Conservation (phyloP, 768 basidiomycete genomes). For the Lyophyllum shimeji region DNA sequence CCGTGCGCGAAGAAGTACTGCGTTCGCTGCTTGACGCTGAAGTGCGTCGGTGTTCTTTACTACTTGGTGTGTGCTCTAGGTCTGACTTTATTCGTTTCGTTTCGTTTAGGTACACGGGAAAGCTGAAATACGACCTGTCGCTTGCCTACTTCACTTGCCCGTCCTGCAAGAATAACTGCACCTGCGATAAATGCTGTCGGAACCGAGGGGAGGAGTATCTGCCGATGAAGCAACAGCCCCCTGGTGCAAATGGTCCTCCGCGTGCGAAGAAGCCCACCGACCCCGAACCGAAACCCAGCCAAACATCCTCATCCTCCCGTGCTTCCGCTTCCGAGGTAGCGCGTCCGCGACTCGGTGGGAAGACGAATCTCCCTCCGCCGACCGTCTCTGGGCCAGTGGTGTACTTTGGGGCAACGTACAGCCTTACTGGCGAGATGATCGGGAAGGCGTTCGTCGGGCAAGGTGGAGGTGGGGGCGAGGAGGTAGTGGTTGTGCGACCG, state of each 20-base stretch:
- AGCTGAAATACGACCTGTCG: conserved; percentile 17
- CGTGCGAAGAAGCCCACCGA: no score
- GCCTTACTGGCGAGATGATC: conserved; percentile 25
- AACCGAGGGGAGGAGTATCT: conserved; percentile 49
- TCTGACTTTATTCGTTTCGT: not conserved
- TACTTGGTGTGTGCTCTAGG: not conserved
- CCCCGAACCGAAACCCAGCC: not conserved
- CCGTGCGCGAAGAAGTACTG: conserved; percentile 17
- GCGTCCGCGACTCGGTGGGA: conserved; percentile 5
- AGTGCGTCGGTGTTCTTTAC: conserved; percentile 11
- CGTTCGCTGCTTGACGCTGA: conserved; percentile 18
- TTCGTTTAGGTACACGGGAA: conserved; percentile 26
- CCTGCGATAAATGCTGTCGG: conserved; percentile 44
- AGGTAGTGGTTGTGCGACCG: conserved; percentile 18
- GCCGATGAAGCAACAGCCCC: not conserved
- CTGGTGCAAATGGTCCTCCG: no score
- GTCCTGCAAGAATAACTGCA: conserved; percentile 42
- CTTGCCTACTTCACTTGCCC: conserved; percentile 40
- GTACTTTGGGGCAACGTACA: conserved; percentile 32
- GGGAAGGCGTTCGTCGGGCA: conserved; percentile 24
- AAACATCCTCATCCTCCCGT: not conserved
- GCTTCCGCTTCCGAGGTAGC: not conserved
- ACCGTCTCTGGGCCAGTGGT: conserved; percentile 16
- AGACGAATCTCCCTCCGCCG: conserved; percentile 9
- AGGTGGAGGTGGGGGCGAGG: conserved; percentile 18